These are phyloP conservation scores for Barnettozyma salicaria DNA, from an alignment of 805 yeast species.

Conservation along the genomic window DNA sequence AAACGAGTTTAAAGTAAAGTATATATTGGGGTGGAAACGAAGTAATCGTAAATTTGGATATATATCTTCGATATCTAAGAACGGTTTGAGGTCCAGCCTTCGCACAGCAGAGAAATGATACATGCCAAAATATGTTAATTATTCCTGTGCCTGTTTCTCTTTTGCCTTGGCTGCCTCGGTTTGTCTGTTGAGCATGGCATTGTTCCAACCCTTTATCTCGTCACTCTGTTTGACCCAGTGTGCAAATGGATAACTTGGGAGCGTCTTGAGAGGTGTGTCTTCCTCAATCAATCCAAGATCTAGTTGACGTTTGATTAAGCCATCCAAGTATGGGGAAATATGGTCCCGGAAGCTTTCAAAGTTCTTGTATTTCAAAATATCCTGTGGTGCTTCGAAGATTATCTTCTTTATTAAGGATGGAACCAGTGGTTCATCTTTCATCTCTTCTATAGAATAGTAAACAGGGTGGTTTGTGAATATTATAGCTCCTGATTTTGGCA, in stretches of 20 bases:
- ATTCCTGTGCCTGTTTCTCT: constrained; percentile 8
- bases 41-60: too few relatives aligned
- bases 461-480: constrained; percentile 73
- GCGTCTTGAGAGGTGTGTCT: constrained; percentile 53
- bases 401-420: constrained; percentile 61
- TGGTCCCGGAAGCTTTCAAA: constrained; percentile 57
- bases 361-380: constrained; percentile 57
- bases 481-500: constrained; percentile 60
- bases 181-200: constrained; percentile 24
- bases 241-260: constrained; percentile 62
- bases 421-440: constrained; percentile 74
- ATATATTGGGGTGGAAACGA: too few relatives aligned
- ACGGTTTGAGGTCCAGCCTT: constrained; percentile 5
- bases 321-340: constrained; percentile 50
- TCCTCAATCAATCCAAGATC: constrained; percentile 47
- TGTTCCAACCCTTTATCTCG: constrained; percentile 38
- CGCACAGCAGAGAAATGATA: too few relatives aligned
- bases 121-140: too few relatives aligned
- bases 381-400: constrained; percentile 60
- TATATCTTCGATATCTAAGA: too few relatives aligned
- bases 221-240: constrained; percentile 37
- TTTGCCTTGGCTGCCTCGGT: constrained; percentile 19
- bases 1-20: too few relatives aligned
- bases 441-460: constrained; percentile 73
- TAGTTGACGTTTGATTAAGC: constrained; percentile 50